These are phyloP conservation scores for Tuber umbilicatum DNA, from an alignment of 495 filamentous ascomycete genomes.

Conservation along the genomic window DNA sequence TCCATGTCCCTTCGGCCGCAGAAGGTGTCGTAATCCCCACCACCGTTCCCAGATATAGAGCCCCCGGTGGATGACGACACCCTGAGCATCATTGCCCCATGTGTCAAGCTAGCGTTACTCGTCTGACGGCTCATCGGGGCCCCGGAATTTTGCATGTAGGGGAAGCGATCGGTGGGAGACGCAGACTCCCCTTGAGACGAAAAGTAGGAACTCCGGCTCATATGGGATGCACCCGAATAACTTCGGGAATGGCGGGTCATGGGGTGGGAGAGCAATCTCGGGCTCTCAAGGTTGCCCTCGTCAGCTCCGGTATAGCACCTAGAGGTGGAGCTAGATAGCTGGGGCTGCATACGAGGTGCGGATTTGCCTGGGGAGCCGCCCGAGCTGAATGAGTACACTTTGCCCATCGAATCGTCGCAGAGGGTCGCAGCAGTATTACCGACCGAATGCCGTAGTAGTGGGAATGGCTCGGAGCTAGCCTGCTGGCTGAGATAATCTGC, in stretches of 20 bases:
- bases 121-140: conserved; percentile 29
- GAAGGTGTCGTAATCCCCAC: conserved; percentile 1
- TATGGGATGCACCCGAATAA: conserved; percentile 21
- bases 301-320: conserved; percentile 18
- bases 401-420: conserved; percentile 11
- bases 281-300: conserved; percentile 19
- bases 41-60: conserved; percentile 13
- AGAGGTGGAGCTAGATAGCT: conserved; percentile 22
- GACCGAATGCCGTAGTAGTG: conserved; percentile 14
- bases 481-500: conserved; percentile 19
- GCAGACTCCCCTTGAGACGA: conserved; percentile 22
- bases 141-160: conserved; percentile 7
- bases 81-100: conserved; percentile 21
- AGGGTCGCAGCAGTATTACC: conserved; percentile 1
- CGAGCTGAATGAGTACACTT: conserved; percentile 8
- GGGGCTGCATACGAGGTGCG: conserved; percentile 26
- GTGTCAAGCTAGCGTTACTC: conserved; percentile 15
- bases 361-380: conserved; percentile 11
- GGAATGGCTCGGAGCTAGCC: conserved; percentile 26
- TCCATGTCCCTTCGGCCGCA: conserved; percentile 15
- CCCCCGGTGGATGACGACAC: conserved; percentile 22
- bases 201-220: conserved; percentile 16
- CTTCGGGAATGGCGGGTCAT: conserved; percentile 27
- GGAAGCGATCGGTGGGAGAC: conserved; percentile 20
- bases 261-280: conserved; percentile 20